A percentile compares a stretch with the other conserved stretches of the same genome.
Evolutionary conservation across 2,329 filamentous ascomycete genomes (phyloP).

Genomic region (Nemania serpens): DNA sequence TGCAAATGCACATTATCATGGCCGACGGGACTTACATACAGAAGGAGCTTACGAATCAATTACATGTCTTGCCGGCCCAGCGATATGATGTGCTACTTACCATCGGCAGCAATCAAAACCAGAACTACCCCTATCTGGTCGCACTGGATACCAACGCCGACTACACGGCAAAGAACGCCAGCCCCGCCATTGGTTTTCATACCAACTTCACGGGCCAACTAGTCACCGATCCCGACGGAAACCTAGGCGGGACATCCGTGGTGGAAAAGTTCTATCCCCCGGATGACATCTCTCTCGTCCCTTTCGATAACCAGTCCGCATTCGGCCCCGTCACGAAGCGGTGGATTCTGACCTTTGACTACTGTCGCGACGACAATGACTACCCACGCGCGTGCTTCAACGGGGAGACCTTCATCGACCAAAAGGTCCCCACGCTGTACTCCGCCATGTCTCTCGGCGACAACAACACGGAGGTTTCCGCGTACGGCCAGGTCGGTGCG

Average conservation of each 20-base stretch:
- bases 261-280: constrained; percentile 54
- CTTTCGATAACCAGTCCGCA: constrained; percentile 56
- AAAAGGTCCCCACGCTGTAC: constrained; percentile 73
- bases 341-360: constrained; percentile 60
- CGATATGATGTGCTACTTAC: constrained; percentile 53
- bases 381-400: constrained; percentile 68
- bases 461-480: constrained; percentile 46
- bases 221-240: constrained; percentile 43
- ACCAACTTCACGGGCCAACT: constrained; percentile 52
- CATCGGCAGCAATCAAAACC: constrained; percentile 44
- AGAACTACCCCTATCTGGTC: constrained; percentile 51
- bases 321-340: constrained; percentile 59
- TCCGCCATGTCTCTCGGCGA: constrained; percentile 64
- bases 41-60: constrained; percentile 43
- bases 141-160: constrained; percentile 52
- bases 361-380: constrained; percentile 65
- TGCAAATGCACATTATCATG: constrained; percentile 53
- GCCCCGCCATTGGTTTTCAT: constrained; percentile 26
- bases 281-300: constrained; percentile 65
- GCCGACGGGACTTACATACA: constrained; percentile 49
- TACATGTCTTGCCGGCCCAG: constrained; percentile 51
- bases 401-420: constrained; percentile 67
- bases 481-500: constrained; percentile 52
- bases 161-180: constrained; percentile 38
- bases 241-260: constrained; percentile 37